These are phyloP conservation scores for Kluyveromyces siamensis DNA, from an alignment of 805 yeast genomes.

Conservation along the genomic window DNA sequence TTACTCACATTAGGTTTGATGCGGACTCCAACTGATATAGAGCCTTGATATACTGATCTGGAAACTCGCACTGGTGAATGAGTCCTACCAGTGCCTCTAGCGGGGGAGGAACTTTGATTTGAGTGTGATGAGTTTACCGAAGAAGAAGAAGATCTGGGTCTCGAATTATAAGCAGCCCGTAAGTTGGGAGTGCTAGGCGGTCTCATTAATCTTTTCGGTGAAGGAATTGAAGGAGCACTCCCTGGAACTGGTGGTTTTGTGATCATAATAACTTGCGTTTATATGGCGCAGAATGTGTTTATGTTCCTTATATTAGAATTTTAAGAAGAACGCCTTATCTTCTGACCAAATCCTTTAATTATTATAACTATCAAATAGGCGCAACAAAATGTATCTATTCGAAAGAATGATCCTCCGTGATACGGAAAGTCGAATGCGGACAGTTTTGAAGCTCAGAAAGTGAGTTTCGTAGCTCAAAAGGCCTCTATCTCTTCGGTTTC, in stretches of 20 bases:
- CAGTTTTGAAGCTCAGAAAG: no score
- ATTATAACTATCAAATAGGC: not conserved
- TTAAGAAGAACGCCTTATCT: not conserved
- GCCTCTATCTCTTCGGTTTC: not conserved
- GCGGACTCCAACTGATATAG: slow-evolving; percentile 68
- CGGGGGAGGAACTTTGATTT: slow-evolving; percentile 4
- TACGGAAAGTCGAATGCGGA: no score
- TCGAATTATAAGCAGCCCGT: not conserved
- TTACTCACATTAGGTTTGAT: slow-evolving; percentile 50
- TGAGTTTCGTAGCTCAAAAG: no score
- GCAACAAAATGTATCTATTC: no score
- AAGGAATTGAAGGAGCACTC: not conserved
- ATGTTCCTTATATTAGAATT: not conserved
- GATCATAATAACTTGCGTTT: not conserved
- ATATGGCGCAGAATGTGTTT: not conserved
- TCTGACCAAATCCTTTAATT: not conserved
- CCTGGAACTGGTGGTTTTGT: slow-evolving; percentile 1
- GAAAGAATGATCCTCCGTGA: no score
- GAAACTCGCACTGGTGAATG: slow-evolving; percentile 1
- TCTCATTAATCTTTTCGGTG: slow-evolving; percentile 1
- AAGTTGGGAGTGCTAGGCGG: slow-evolving; percentile 3
- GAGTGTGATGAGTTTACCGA: slow-evolving; percentile 3
- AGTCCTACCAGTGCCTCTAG: slow-evolving; percentile 1
- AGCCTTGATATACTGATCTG: slow-evolving; percentile 44
- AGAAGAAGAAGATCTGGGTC: slow-evolving; percentile 3